Evolutionary conservation across 805 yeast genomes (phyloP).

Genomic region (Kodamaea leandrae): DNA sequence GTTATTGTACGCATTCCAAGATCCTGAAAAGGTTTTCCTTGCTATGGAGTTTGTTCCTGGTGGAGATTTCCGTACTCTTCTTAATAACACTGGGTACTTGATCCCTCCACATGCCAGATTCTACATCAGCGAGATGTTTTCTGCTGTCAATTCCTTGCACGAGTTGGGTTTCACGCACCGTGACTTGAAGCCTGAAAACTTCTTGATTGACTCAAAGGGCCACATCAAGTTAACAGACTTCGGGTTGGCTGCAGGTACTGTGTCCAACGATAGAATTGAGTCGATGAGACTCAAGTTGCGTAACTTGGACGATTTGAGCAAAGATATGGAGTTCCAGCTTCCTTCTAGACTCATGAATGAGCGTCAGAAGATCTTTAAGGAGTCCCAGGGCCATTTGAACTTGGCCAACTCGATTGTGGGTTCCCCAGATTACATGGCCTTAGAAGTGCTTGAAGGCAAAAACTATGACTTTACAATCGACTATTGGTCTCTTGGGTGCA

Average conservation of each 20-base stretch:
- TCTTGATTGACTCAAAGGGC: conserved; percentile 83
- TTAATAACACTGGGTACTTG: conserved; percentile 88
- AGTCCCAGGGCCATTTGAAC: conserved; percentile 76
- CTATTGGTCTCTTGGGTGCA: conserved; percentile 98
- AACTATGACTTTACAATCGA: conserved; percentile 94
- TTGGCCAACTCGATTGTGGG: conserved; percentile 96
- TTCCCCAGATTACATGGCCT: conserved; percentile 98
- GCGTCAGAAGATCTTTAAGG: conserved; percentile 81
- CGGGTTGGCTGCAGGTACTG: conserved; percentile 96
- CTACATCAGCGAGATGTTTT: conserved; percentile 94
- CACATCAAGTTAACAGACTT: conserved; percentile 94
- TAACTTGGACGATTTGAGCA: conserved; percentile 67
- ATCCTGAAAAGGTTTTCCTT: conserved; percentile 78
- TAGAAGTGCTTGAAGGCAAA: conserved; percentile 93
- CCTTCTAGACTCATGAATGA: conserved; percentile 76
- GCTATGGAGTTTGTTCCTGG: conserved; percentile 99
- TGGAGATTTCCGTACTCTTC: conserved; percentile 93
- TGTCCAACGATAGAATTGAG: conserved; percentile 88
- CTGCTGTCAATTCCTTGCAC: conserved; percentile 89
- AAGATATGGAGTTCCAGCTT: conserved; percentile 45
- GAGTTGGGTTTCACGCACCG: conserved; percentile 95
- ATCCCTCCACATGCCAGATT: conserved; percentile 95
- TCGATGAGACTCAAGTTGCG: conserved; percentile 73
- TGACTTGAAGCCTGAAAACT: conserved; percentile 94
- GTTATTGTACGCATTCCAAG: conserved; percentile 92